phyloP scores from a whole-genome alignment of 805 yeast species.

The Aciculoconidium aculeatum region DNA sequence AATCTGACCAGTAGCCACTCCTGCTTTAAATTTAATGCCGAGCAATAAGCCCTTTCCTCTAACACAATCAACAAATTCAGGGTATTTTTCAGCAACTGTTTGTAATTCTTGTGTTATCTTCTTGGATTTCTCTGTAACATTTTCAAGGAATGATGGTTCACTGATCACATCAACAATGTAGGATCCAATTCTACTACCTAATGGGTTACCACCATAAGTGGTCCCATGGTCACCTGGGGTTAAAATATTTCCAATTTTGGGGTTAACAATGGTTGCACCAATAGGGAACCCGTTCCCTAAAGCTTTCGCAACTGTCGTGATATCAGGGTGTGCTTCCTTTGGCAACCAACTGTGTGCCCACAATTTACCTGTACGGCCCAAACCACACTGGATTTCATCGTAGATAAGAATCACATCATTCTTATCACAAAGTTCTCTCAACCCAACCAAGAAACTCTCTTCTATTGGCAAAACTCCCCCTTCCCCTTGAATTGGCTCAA shows the following conservation, averaged over 20 bases:
- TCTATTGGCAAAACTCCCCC: constrained; percentile 82
- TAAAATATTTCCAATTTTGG: constrained; percentile 64
- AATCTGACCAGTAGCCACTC: constrained; percentile 56
- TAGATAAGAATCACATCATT: constrained; percentile 74
- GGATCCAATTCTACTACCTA: constrained; percentile 76
- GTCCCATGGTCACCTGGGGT: constrained; percentile 97
- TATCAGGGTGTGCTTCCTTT: constrained; percentile 85
- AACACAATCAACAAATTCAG: constrained; percentile 56
- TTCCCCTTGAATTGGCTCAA: constrained; percentile 98
- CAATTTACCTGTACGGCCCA: constrained; percentile 84
- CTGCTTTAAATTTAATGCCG: constrained; percentile 64
- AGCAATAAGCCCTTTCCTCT: constrained; percentile 88
- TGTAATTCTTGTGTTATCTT: constrained; percentile 47
- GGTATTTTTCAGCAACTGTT: constrained; percentile 48
- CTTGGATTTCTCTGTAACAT: constrained; percentile 58
- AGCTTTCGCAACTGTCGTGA: constrained; percentile 91
- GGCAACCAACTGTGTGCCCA: constrained; percentile 89
- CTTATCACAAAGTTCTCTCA: constrained; percentile 62
- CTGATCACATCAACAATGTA: constrained; percentile 70
- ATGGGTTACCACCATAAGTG: constrained; percentile 95
- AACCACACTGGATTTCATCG: constrained; percentile 96
- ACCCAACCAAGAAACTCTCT: constrained; percentile 54
- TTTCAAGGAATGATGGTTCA: constrained; percentile 49
- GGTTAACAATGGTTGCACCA: constrained; percentile 87
- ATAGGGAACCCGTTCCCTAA: constrained; percentile 95